phyloP scores from a whole-genome alignment of 768 basidiomycete species.

The Floccularia luteovirens region DNA sequence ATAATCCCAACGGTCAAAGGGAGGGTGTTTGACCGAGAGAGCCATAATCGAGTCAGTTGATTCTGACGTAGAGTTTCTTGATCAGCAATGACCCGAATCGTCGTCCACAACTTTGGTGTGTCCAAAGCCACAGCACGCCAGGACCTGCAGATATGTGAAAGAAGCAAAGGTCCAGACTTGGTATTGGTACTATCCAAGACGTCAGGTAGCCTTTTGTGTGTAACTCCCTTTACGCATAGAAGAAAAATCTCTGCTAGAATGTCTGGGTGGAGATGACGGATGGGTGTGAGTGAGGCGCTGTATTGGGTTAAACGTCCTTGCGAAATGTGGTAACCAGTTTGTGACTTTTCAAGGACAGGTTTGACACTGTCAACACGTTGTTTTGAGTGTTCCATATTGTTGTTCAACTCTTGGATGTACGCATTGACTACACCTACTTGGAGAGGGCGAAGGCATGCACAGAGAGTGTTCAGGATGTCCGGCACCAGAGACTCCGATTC shows the following conservation, averaged over 20 bases:
- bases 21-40: conserved; percentile 5
- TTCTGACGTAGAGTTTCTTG: conserved; percentile 5
- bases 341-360: conserved; percentile 5
- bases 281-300: conserved; percentile 8
- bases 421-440: conserved; percentile 4
- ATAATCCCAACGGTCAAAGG: conserved; percentile 7
- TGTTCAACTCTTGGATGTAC: not conserved
- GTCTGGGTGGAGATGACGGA: conserved; percentile 9
- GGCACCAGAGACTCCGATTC: conserved; percentile 9
- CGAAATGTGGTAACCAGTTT: conserved; percentile 4
- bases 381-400: conserved; percentile 5
- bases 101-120: conserved; percentile 10
- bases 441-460: conserved; percentile 1
- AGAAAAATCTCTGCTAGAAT: conserved; percentile 9
- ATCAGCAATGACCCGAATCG: conserved; percentile 6
- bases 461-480: conserved; percentile 7
- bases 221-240: conserved; percentile 6
- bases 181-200: conserved; percentile 10
- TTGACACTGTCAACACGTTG: conserved; percentile 6
- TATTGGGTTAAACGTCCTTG: conserved; percentile 6
- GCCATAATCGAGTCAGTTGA: conserved; percentile 6
- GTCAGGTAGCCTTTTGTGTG: conserved; percentile 5
- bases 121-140: conserved; percentile 8
- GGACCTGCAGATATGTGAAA: conserved; percentile 8
- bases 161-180: conserved; percentile 7